A percentile compares a stretch with the other conserved stretches of the same genome.
phyloP scores from a whole-genome alignment of 306 rosid species.

The Cyamopsis tetragonoloba region DNA sequence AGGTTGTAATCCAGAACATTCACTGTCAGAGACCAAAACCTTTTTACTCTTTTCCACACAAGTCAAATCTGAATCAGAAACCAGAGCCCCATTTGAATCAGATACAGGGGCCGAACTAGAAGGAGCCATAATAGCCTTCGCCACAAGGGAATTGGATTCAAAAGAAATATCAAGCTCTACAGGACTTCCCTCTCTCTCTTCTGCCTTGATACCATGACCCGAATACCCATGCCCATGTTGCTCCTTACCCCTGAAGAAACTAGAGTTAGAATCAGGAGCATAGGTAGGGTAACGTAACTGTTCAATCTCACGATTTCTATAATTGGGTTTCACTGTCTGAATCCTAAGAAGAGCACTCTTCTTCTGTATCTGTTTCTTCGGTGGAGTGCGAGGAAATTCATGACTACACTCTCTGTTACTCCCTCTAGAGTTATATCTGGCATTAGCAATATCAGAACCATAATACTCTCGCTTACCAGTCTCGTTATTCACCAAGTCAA shows the following conservation, averaged over 20 bases:
- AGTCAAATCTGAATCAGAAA: constrained; percentile 25
- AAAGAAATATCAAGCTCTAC: constrained; percentile 86
- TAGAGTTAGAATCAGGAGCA: constrained; percentile 40
- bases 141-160: constrained; percentile 77
- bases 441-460: constrained; percentile 44
- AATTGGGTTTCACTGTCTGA: constrained; percentile 52
- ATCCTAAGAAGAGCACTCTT: constrained; percentile 89
- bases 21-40: constrained; percentile 22
- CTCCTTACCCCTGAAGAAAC: constrained; percentile 52
- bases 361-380: constrained; percentile 82
- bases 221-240: constrained; percentile 38
- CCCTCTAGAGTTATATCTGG: constrained; percentile 31
- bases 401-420: constrained; percentile 47
- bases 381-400: constrained; percentile 53
- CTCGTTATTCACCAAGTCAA: constrained; percentile 37
- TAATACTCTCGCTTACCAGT: constrained; percentile 44
- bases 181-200: constrained; percentile 53
- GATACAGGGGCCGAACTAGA: constrained; percentile 30
- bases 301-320: constrained; percentile 55
- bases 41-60: constrained; percentile 13
- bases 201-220: constrained; percentile 41
- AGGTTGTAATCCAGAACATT: constrained; percentile 15
- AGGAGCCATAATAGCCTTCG: constrained; percentile 67
- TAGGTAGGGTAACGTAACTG: constrained; percentile 43
- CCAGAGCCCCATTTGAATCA: constrained; percentile 14